Evolutionary conservation across 2,329 filamentous ascomycete species (phyloP).

Genomic region (Aspergillus unguis): DNA sequence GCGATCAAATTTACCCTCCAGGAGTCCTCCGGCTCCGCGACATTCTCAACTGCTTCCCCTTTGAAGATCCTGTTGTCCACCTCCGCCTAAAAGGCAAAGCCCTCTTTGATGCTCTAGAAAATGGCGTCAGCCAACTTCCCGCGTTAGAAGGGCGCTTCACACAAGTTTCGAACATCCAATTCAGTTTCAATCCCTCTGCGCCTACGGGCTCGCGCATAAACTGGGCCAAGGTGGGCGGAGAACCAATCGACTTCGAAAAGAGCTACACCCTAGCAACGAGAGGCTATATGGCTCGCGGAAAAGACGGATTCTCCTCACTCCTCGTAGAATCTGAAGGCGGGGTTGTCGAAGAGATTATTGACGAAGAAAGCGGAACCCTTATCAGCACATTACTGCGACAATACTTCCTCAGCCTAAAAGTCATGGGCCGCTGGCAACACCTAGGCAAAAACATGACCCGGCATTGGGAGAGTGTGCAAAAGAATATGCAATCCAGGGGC

Average conservation of each 20-base stretch:
- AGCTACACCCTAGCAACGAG: constrained; percentile 74
- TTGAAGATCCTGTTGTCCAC: constrained; percentile 84
- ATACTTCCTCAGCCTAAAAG: constrained; percentile 83
- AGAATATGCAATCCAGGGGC: constrained; percentile 55
- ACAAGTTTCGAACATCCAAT: constrained; percentile 79
- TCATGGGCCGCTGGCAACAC: constrained; percentile 74
- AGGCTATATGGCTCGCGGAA: constrained; percentile 85
- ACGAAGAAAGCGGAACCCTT: constrained; percentile 81
- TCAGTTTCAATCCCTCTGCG: constrained; percentile 65
- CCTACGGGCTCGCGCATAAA: constrained; percentile 62
- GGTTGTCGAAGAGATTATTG: constrained; percentile 70
- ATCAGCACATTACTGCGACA: constrained; percentile 84
- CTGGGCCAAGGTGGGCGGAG: constrained; percentile 58
- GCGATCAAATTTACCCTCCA: constrained; percentile 83
- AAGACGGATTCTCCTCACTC: constrained; percentile 77
- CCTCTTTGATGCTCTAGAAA: constrained; percentile 77
- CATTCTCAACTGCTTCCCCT: constrained; percentile 85
- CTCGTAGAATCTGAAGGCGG: constrained; percentile 75
- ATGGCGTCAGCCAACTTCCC: constrained; percentile 74
- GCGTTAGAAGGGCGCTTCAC: constrained; percentile 81
- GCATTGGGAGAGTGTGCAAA: constrained; percentile 66
- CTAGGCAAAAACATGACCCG: constrained; percentile 61
- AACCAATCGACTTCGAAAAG: constrained; percentile 59
- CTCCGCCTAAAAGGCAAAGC: constrained; percentile 68
- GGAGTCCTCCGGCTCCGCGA: constrained; percentile 75